phyloP scores from a whole-genome alignment of 306 rosid species.

The Coriaria nepalensis region DNA sequence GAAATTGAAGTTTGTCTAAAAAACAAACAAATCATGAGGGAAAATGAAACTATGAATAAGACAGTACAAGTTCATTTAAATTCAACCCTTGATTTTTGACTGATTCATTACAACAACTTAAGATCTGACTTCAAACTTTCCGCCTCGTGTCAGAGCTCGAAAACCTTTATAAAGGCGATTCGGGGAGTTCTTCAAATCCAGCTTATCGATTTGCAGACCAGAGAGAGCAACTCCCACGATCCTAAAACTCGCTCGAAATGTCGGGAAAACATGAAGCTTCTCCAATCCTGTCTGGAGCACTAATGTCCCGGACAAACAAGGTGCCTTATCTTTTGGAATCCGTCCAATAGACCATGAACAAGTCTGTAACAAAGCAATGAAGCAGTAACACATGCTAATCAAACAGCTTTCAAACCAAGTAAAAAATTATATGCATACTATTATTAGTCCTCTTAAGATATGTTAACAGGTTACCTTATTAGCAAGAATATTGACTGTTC shows the following conservation, averaged over 20 bases:
- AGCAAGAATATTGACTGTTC: conserved; percentile 63
- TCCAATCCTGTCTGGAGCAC: conserved; percentile 71
- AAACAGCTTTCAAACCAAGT: too few relatives aligned
- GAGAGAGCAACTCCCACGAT: conserved; percentile 86
- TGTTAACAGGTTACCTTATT: conserved; percentile 44
- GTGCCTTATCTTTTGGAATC: conserved; percentile 83
- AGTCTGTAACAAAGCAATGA: conserved; percentile 31
- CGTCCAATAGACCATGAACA: conserved; percentile 81
- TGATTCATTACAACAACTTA: conserved; percentile 11
- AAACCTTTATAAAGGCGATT: conserved; percentile 73
- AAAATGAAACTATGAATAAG: too few relatives aligned
- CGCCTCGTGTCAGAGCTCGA: conserved; percentile 75
- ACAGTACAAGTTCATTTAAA: too few relatives aligned
- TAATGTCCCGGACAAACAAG: conserved; percentile 79
- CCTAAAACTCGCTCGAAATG: conserved; percentile 66
- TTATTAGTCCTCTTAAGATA: neutral
- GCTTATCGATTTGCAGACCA: conserved; percentile 72
- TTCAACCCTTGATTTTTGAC: neutral
- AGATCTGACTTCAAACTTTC: conserved; percentile 79
- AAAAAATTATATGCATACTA: too few relatives aligned
- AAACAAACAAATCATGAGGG: too few relatives aligned
- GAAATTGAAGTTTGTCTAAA: too few relatives aligned
- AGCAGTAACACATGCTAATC: too few relatives aligned
- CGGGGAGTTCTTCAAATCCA: conserved; percentile 59
- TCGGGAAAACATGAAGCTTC: conserved; percentile 73